Evolutionary conservation across 208 protist genomes (phyloP).

Genomic region (Porcisia deanei): DNA sequence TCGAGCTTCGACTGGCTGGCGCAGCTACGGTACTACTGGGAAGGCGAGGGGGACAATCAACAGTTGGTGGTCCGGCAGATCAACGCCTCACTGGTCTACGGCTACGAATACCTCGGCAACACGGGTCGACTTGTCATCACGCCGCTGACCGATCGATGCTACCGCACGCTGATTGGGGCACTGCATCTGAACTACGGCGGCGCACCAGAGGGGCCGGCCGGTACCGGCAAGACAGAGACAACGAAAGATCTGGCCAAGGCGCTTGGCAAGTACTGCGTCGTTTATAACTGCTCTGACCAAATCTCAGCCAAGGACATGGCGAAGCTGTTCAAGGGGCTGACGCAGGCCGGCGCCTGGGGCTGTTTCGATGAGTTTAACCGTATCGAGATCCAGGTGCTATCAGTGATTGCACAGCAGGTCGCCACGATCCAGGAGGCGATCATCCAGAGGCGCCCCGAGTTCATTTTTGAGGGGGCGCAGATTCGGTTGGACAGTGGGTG

Average conservation of each 20-base stretch:
- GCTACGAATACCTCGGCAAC: conserved; percentile 98
- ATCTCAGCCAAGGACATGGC: conserved; percentile 96
- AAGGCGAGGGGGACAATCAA: conserved; percentile 44
- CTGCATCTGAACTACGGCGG: conserved; percentile 97
- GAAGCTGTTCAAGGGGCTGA: conserved; percentile 96
- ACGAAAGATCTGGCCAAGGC: conserved; percentile 97
- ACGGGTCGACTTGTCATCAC: conserved; percentile 96
- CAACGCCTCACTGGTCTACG: conserved; percentile 92
- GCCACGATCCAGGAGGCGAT: conserved; percentile 95
- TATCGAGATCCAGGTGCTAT: conserved; percentile 97
- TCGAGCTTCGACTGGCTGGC: conserved; percentile 96
- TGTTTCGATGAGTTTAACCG: conserved; percentile 99
- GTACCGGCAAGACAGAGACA: conserved; percentile 99
- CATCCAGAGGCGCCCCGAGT: conserved; percentile 80
- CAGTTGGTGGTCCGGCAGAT: conserved; percentile 92
- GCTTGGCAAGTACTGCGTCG: conserved; percentile 95
- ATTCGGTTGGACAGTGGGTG: conserved; percentile 93
- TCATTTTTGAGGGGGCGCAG: conserved; percentile 95
- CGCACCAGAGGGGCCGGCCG: conserved; percentile 96
- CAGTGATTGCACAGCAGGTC: conserved; percentile 98
- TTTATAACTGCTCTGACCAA: conserved; percentile 99
- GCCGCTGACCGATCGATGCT: conserved; percentile 96
- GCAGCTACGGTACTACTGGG: conserved; percentile 98
- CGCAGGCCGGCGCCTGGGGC: conserved; percentile 94
- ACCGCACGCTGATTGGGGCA: conserved; percentile 96